Evolutionary conservation across 2,329 filamentous ascomycete species (phyloP), one percentile per base, ranked within the genome.

Genomic region (Fusarium dlaminii): DNA sequence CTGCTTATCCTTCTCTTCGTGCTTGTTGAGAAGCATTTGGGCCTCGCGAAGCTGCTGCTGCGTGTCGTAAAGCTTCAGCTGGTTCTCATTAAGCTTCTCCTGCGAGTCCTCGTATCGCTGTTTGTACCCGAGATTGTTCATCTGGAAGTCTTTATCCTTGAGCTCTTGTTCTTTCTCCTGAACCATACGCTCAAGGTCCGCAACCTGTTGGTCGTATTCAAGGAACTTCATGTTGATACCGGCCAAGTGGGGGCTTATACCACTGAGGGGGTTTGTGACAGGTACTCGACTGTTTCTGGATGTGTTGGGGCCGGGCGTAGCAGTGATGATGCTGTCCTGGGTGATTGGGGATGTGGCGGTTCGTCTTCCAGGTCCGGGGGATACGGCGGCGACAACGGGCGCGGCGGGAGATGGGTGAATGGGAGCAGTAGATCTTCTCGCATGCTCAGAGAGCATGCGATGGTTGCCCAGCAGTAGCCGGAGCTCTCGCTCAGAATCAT

Each of bases 11-110:
- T 49, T 49, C 46, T 49, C 29, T n/a, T 49, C 14, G 29, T 49
- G 13, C 4, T 49, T 32, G 10, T 1, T 18, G 0, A 49, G 3
- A 1, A 49, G 14, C 7, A 32, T n/a, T 11, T 49, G 10, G 0
- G 8, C 9, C 29, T 32, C 29, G 10, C 14, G 29, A 7, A 3
- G 13, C 8, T 3, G 46, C 6, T 49, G 46, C 6, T 8, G 27
- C 13, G 9, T n/a, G n/a, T n/a, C n/a, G n/a, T n/a, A n/a, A n/a
- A n/a, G n/a, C n/a, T n/a, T n/a, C n/a, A n/a, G n/a, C n/a, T n/a
- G n/a, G n/a, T n/a, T n/a, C n/a, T n/a, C n/a, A n/a, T n/a, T n/a
- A n/a, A n/a, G 29, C 2, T 6, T 5, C 15, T n/a, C 10, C 20
- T 13, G 22, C 3, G 46, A 15, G 1, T 49, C 2, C 3, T 49